Evolutionary conservation across 345 rosid species (phyloP).

Genomic region (Boechera divaricarpa): DNA sequence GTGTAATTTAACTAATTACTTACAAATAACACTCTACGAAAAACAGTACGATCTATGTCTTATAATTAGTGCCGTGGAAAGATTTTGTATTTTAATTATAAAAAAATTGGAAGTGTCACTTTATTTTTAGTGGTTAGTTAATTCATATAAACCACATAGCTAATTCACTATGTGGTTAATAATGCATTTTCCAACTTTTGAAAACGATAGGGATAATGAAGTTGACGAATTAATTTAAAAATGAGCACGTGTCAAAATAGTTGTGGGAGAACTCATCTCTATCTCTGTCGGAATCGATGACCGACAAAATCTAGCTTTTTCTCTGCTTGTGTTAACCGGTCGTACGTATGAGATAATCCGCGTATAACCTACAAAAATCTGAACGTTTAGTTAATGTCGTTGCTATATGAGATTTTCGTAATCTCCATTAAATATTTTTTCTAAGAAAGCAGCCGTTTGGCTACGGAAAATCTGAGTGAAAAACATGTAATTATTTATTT

Average conservation of each 20-base stretch:
- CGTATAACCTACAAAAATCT: conserved; percentile 30
- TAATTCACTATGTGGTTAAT: background rate
- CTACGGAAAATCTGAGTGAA: conserved; percentile 26
- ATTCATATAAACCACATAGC: background rate
- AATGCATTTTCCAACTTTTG: background rate
- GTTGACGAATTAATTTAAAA: background rate
- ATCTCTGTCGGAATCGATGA: conserved; percentile 29
- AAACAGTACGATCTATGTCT: background rate
- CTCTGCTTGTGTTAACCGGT: background rate
- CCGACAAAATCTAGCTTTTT: conserved; percentile 37
- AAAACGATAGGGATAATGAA: background rate
- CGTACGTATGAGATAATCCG: background rate
- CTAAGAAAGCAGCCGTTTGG: conserved; percentile 1
- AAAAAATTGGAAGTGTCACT: no score
- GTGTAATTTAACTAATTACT: background rate
- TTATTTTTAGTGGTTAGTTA: no score
- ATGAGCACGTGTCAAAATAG: conserved; percentile 16
- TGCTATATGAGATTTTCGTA: background rate
- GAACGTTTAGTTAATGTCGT: background rate
- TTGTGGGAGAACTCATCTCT: conserved; percentile 19
- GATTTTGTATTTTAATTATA: background rate
- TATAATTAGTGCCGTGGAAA: background rate
- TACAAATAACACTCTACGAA: background rate
- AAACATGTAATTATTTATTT: background rate
- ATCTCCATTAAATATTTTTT: background rate